Percentiles rank a stretch among this genome's conserved stretches.
phyloP scores from a whole-genome alignment of 2,329 filamentous ascomycete genomes.

The Chalara sp. region DNA sequence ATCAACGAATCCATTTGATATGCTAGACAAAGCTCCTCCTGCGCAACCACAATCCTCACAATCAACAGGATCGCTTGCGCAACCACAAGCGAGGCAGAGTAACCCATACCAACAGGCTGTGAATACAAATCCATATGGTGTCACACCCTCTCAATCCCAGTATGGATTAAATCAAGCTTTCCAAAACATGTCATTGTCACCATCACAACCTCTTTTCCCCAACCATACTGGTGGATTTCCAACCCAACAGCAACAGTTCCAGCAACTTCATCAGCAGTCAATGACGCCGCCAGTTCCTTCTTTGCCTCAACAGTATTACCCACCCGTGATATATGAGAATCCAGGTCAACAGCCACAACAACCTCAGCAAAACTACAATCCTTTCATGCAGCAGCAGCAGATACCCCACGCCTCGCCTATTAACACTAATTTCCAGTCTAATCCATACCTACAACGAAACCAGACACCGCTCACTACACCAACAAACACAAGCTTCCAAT shows the following conservation, averaged over 20 bases:
- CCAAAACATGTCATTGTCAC: slow-evolving; percentile 64
- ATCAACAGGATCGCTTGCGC: slow-evolving; percentile 55
- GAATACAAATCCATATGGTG: slow-evolving; percentile 63
- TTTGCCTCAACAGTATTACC: slow-evolving; percentile 24
- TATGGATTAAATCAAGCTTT: slow-evolving; percentile 54
- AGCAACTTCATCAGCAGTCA: slow-evolving; percentile 29
- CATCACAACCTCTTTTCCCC: slow-evolving; percentile 58
- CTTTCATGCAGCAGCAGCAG: slow-evolving; percentile 20
- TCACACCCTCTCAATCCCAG: slow-evolving; percentile 32
- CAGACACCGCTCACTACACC: slow-evolving; percentile 11
- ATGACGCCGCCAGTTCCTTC: slow-evolving; percentile 27
- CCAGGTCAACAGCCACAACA: slow-evolving; percentile 16
- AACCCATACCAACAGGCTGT: slow-evolving; percentile 22
- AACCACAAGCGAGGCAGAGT: slow-evolving; percentile 22
- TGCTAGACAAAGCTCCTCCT: slow-evolving; percentile 32
- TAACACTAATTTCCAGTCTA: slow-evolving; percentile 29
- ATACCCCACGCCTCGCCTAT: slow-evolving; percentile 8
- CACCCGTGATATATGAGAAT: slow-evolving; percentile 23
- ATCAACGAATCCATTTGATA: slow-evolving; percentile 64
- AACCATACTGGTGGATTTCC: slow-evolving; percentile 62
- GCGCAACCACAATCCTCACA: slow-evolving; percentile 59
- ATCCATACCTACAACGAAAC: slow-evolving; percentile 32
- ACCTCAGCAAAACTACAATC: slow-evolving; percentile 22
- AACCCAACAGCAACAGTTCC: slow-evolving; percentile 31
- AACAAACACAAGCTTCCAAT: slow-evolving; percentile 22